Conservation (phyloP, 441 rosid species). For the Erodium texanum region DNA sequence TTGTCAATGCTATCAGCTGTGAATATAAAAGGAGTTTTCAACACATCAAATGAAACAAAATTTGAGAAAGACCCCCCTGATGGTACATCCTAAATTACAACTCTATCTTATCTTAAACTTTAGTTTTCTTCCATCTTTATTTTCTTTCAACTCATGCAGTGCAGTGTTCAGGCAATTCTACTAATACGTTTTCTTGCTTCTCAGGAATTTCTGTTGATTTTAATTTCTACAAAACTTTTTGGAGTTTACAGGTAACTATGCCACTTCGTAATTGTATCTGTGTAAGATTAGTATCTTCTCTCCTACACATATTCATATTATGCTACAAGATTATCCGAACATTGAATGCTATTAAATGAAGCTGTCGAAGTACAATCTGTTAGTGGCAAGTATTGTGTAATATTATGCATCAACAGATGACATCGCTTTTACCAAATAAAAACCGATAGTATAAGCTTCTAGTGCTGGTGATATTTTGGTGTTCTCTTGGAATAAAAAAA, state of each 20-base stretch:
- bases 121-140: slow-evolving; percentile 11
- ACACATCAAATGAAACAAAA: slow-evolving; percentile 90
- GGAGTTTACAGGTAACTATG: slow-evolving; percentile 87
- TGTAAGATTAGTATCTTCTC: neutral
- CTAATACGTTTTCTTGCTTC: slow-evolving; percentile 17
- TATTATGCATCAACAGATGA: neutral
- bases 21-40: slow-evolving; percentile 92
- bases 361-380: neutral
- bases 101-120: slow-evolving; percentile 10
- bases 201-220: slow-evolving; percentile 83
- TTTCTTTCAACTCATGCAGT: slow-evolving; percentile 15
- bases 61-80: slow-evolving; percentile 86
- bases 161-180: neutral
- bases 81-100: slow-evolving; percentile 33
- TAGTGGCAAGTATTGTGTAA: neutral
- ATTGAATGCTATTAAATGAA: neutral
- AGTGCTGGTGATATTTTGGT: too few species aligned
- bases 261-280: neutral
- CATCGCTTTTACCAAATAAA: too few species aligned
- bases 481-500: too few species aligned
- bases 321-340: neutral
- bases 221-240: slow-evolving; percentile 90
- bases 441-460: too few species aligned
- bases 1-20: slow-evolving; percentile 60
- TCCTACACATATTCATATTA: neutral